Evolutionary conservation across 1,284 basidiomycete species (phyloP).

Genomic region (Boletus calvinii): DNA sequence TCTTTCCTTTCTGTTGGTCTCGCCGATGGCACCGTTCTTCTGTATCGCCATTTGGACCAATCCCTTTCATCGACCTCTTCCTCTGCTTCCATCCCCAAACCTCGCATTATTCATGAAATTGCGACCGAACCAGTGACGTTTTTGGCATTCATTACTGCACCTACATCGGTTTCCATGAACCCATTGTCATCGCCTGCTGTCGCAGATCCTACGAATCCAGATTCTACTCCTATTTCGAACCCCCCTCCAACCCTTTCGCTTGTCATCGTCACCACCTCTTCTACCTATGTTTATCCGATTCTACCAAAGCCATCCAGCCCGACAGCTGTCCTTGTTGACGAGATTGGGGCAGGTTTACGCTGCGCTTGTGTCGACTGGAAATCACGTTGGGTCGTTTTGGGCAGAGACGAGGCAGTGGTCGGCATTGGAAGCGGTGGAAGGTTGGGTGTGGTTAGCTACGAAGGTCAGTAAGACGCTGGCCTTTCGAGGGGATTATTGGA

Average conservation of each 20-base stretch:
- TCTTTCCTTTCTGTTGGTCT: slow-evolving; percentile 89
- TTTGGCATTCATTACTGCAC: slow-evolving; percentile 80
- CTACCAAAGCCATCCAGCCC: slow-evolving; percentile 75
- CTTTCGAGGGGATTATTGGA: background rate
- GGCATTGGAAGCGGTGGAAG: slow-evolving; percentile 82
- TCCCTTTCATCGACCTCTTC: slow-evolving; percentile 69
- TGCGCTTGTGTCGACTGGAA: slow-evolving; percentile 82
- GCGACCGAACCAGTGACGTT: slow-evolving; percentile 87
- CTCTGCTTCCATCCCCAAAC: slow-evolving; percentile 75
- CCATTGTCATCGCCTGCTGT: slow-evolving; percentile 10
- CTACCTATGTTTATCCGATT: slow-evolving; percentile 76
- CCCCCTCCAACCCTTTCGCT: slow-evolving; percentile 54
- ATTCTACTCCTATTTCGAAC: slow-evolving; percentile 1
- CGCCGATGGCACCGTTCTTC: slow-evolving; percentile 90
- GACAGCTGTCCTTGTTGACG: slow-evolving; percentile 72
- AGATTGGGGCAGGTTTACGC: slow-evolving; percentile 80
- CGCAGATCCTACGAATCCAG: slow-evolving; percentile 3
- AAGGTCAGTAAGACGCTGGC: slow-evolving; percentile 53
- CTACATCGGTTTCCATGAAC: slow-evolving; percentile 29
- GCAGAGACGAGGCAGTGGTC: slow-evolving; percentile 91
- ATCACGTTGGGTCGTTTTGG: slow-evolving; percentile 76
- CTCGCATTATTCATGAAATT: slow-evolving; percentile 76
- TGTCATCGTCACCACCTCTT: slow-evolving; percentile 86
- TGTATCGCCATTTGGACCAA: slow-evolving; percentile 90
- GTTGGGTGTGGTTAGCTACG: slow-evolving; percentile 86